Evolutionary conservation across 2,329 filamentous ascomycete genomes (phyloP), one percentile per base, ranked within the genome.

Genomic region (Lachnellula hyalina): DNA sequence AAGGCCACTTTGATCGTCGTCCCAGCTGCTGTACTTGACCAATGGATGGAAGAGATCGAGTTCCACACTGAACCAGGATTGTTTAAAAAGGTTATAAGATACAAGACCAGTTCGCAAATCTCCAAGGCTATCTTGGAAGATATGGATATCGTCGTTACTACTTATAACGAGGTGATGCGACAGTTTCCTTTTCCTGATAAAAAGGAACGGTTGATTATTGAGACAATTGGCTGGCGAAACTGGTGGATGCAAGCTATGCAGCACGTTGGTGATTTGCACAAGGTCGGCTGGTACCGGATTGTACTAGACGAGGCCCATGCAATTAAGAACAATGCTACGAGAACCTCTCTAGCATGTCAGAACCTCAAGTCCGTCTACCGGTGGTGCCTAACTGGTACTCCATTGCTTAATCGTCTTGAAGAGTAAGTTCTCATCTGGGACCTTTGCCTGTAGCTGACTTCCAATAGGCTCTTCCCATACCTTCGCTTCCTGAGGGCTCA

Each of bases 181-280:
- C 1, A 93, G 89, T 5, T 97, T 90, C 73, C 78, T 93, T 63
- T 91, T 96, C 67, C 96, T 94, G 67, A 93, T 96, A 96, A 96
- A 70, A 80, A 86, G 64, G 89, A 93, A 51, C 89, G 96, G 67
- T 86, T 94, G 62, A 87, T 89, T 71, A 96, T 97, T 64, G 87
- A 35, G 3, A 19, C 25, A 11, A 35, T 47, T 21, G 60, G 63
- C 4, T 61, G 60, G 0, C 55, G 63, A 0, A 78, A 69, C 63
- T 75, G 72, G 68, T 56, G 61, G 11, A 17, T 61, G 0, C 56
- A 65, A 0, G 75, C 63, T 5, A 61, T 67, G 1, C 56, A 64
- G 0, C 47, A 71, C 0, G 63, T 73, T 3, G 74, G 72, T 0
- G 48, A 65, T 5, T 62, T 78, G 1, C 75, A 76, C 57, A 48